Base-by-base conservation (phyloP, 345 rosid genomes). In the Eucalyptus guilfoylei region DNA sequence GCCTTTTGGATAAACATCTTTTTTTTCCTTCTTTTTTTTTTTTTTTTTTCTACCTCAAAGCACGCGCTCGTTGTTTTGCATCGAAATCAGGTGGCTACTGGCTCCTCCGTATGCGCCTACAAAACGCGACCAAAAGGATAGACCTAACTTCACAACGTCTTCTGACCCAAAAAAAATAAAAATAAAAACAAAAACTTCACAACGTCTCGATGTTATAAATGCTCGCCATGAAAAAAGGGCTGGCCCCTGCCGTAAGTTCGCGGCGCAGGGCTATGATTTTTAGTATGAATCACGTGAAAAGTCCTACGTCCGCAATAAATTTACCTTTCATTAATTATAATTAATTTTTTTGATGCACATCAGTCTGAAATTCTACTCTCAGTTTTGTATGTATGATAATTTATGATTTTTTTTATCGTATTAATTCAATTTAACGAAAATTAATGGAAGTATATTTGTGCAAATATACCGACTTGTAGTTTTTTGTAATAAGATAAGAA, bases 361-460 rank as follows among this genome's bases (percentile, higher is more conserved):
- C n/a, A n/a, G 23, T 50, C 1, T 50, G 9, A 0, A 17, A 17
- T 17, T 52, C 1, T 52, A 52, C 4, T 1, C 0, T 19, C 4
- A 1, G 0, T 52, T 52, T 52, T 8, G 5, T 52, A 19, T 52
- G 0, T 52, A 8, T 19, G 58, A 52, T 52, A 19, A 19, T 19
- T 52, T 52, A 19, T 52, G 0, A 52, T 52, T 52, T 50, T 52
- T 50, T 52, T 52, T 0, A 0, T 7, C 2, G 7, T 19, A 52
- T 3, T 19, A 3, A 52, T 52, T 0, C 0, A 8, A 52, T 52
- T 52, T 19, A 2, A 52, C 0, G 0, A 0, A 52, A 52, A 52
- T 0, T 52, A 52, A 52, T 52, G 10, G 1, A 0, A 1, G 0
- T 8, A 7, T 52, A 0, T 19, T 7, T 52, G 1, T 19, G 2